Base-by-base conservation (phyloP, 805 yeast species). In the Yarrowia sp. region DNA sequence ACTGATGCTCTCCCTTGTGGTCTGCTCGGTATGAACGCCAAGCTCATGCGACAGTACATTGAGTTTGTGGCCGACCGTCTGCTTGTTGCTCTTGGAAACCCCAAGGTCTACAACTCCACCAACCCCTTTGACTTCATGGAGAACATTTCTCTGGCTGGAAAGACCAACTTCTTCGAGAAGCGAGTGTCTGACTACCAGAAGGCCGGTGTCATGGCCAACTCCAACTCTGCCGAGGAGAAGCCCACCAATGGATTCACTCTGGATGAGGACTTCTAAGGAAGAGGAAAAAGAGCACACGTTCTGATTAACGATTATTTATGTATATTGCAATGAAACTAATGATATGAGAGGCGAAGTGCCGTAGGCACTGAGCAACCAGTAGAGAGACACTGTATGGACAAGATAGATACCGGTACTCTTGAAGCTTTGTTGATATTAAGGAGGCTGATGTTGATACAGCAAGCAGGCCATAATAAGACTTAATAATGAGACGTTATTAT, bases 61-160 rank as follows among this genome's bases (percentile, higher is more conserved):
- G 97, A 95, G 81, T 93, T 93, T 76, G 92, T 88, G 70, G 99
- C 99, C 72, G 99, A 93, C 80, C 89, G 99, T 81, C 83, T 93
- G 74, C 84, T 93, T 68, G 86, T 92, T 65, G 86, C 98, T 5
- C 84, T 93, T 70, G 99, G 99, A 70, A 90, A 91, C 83, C 82
- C 88, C 80, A 92, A 92, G 82, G 83, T 83, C 70, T 93, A 85
- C 86, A 90, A 91, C 73, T 93, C 83, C 67, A 81, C 90, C 69
- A 93, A 93, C 78, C 99, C 99, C 77, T 93, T 93, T 77, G 99
- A 93, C 79, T 93, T 93, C 76, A 93, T 93, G 99, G 99, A 93
- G 83, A 93, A 95, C 83, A 93, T 93, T 74, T 93, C 98, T 8
- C 85, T 93, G 72, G 96, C 98, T 66, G 99, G 99, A 79, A 93